These are phyloP conservation scores for Chrysopogon serrulatus DNA, from an alignment of 176 grass and related monocot genomes.

Conservation along the genomic window DNA sequence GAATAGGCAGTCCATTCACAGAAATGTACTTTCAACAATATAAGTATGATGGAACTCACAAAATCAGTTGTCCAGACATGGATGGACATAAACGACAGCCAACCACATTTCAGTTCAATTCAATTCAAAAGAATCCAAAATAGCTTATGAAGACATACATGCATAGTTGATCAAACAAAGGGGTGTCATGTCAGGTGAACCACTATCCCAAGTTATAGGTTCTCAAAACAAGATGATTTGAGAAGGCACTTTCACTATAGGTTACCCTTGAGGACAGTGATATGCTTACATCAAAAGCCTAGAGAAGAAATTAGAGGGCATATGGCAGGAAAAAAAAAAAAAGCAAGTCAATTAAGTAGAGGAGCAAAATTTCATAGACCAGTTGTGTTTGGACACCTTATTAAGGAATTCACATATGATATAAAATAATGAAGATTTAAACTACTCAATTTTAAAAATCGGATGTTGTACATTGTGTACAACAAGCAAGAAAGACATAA, in stretches of 20 bases:
- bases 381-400: not conserved
- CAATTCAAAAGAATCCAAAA: too few species aligned
- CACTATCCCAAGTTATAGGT: not conserved
- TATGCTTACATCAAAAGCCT: not conserved
- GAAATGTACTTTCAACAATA: not conserved
- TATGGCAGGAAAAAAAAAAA: not conserved
- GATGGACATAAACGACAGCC: not conserved
- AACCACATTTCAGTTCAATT: not conserved
- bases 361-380: not conserved
- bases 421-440: not conserved
- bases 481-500: not conserved
- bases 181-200: not conserved
- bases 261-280: not conserved
- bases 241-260: not conserved
- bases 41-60: not conserved
- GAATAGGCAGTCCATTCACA: not conserved
- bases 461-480: not conserved
- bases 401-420: not conserved
- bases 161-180: not conserved
- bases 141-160: not conserved
- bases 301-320: not conserved
- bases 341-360: not conserved
- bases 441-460: not conserved
- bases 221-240: not conserved
- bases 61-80: not conserved